Evolutionary conservation across 2,329 filamentous ascomycete genomes (phyloP).

Genomic region (Venturia oleaginea): DNA sequence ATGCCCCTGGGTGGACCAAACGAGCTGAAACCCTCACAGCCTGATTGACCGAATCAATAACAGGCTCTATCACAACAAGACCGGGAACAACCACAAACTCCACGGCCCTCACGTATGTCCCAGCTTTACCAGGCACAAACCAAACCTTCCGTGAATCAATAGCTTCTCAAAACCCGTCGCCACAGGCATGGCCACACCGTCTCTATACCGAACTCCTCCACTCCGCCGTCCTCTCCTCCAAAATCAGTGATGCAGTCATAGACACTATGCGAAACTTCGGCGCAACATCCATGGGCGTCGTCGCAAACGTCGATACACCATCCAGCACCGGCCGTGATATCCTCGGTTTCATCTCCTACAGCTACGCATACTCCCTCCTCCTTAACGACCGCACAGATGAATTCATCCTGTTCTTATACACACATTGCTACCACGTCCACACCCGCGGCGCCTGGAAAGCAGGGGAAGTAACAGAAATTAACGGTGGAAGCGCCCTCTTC

Average conservation of each 20-base stretch:
- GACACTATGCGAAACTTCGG: conserved; percentile 11
- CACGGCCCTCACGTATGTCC: conserved; percentile 1
- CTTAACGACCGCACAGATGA: conserved; percentile 10
- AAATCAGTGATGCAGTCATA: not conserved
- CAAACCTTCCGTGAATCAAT: conserved; percentile 6
- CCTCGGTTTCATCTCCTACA: conserved; percentile 11
- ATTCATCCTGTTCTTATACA: conserved; percentile 12
- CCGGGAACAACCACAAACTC: not conserved
- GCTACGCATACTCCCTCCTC: conserved; percentile 7
- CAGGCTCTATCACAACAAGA: not conserved
- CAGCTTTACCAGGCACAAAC: not conserved
- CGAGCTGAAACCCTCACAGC: not conserved
- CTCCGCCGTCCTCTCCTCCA: not conserved
- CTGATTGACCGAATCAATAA: conserved; percentile 3
- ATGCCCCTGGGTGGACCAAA: not conserved
- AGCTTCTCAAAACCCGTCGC: not conserved
- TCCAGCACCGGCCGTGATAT: not conserved
- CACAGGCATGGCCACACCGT: conserved; percentile 9
- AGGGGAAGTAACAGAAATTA: not conserved
- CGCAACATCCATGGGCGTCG: conserved; percentile 9
- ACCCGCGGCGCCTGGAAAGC: conserved; percentile 11
- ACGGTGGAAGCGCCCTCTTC: not conserved
- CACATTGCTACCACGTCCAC: conserved; percentile 13
- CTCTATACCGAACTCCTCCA: conserved; percentile 13
- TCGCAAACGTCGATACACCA: conserved; percentile 5